Evolutionary conservation across 306 rosid genomes (phyloP).

Genomic region (Purshia tridentata): DNA sequence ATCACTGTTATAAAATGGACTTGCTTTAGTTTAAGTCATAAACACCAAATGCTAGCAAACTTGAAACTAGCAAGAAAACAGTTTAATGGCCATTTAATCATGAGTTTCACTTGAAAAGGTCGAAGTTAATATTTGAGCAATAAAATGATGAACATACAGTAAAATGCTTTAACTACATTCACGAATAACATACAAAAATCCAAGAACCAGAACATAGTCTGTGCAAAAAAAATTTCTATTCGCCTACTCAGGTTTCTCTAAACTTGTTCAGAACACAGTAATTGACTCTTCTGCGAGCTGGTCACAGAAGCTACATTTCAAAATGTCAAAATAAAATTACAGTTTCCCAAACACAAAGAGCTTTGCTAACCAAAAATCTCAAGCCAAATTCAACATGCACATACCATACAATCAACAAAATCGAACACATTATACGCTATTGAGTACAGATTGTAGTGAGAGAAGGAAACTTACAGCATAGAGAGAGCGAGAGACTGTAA

Average conservation of each 20-base stretch:
- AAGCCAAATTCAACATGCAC: not conserved
- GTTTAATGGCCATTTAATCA: not conserved
- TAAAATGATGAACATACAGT: not conserved
- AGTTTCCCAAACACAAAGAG: not conserved
- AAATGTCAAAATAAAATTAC: not conserved
- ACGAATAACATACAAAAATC: not conserved
- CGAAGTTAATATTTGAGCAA: not conserved
- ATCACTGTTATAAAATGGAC: not conserved
- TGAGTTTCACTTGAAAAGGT: not conserved
- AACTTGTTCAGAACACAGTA: not conserved
- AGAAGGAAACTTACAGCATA: conserved; percentile 15
- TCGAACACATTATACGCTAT: not conserved
- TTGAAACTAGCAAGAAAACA: not conserved
- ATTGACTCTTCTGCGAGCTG: not conserved
- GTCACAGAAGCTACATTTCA: not conserved
- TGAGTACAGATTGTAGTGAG: conserved; percentile 13
- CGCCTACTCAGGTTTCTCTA: not conserved
- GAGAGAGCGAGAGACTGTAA: conserved; percentile 3
- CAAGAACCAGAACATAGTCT: not conserved
- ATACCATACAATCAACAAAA: not conserved
- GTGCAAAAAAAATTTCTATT: too few relatives aligned
- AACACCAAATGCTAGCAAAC: not conserved
- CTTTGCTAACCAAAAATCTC: not conserved
- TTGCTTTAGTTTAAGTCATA: not conserved
- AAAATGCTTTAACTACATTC: not conserved